Base-by-base conservation (phyloP, 768 basidiomycete species). In the Mycena crocata region DNA sequence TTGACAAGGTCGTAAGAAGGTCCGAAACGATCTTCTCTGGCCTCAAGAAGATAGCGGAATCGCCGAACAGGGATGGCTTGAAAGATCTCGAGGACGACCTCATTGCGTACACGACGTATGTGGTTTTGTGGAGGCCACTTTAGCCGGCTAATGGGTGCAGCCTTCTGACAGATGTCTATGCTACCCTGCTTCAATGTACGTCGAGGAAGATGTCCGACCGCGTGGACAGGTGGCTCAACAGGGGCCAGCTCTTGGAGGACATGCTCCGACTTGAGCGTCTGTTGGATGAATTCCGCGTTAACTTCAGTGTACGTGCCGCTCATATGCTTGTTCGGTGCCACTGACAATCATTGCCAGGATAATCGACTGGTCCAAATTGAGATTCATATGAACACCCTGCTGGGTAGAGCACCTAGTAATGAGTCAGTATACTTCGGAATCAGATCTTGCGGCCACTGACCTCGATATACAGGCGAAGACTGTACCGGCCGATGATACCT, bases 261-360 rank as follows among this genome's bases (percentile, higher is more conserved):
- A 70, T 70, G 64, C 68, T 66, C 30, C 51, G 64, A 30, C 64
- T 70, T 28, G 68, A 70, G 64, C 68, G 68, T 23, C 51, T 59
- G 28, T n/a, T 70, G 39, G 68, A 70, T 48, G 68, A 70, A 21
- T 66, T 70, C 35, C 68, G 68, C 48, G 51, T 70, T 46, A 70
- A 70, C 45, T 70, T 70, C 45, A 70, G 60, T 32, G 68, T 69
- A 57, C 15, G 68, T 45, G 26, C 23, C n/a, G 26, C 17, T 39
- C 17, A 44, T 26, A 15, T 26, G 42, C 21, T 45, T 13, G 14
- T 13, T 12, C 12, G 3, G 30, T 32, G 19, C 50, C 19, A 48
- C 50, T 37, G 40, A 69, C n/a, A 24, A 14, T 10, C 14, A 28
- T 24, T 28, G 8, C 9, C 32, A 70, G 64, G 68, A 70, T 34